These are phyloP conservation scores for Ambrosia hybrid DNA, from an alignment of 140 eudicot species.

Conservation along the genomic window DNA sequence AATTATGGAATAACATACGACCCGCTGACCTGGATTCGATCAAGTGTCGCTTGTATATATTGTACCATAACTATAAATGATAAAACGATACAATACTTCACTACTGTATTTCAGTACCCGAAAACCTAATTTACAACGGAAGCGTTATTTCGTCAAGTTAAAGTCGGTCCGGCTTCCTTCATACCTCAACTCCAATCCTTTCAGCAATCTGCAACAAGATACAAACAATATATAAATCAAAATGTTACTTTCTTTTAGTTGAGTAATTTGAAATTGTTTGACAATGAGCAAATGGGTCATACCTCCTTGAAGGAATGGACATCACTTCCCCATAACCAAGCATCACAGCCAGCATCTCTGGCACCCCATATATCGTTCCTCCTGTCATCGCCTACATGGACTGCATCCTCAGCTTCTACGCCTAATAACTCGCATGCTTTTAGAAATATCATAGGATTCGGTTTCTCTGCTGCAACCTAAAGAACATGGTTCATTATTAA, in stretches of 20 bases:
- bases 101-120: slow-evolving; percentile 14
- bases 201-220: slow-evolving; percentile 54
- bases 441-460: slow-evolving; percentile 85
- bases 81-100: slow-evolving; percentile 20
- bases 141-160: slow-evolving; percentile 17
- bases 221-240: neutral
- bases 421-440: slow-evolving; percentile 97
- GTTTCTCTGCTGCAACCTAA: slow-evolving; percentile 99
- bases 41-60: too few relatives aligned
- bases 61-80: slow-evolving; percentile 4
- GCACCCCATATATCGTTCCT: slow-evolving; percentile 99
- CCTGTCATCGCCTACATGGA: slow-evolving; percentile 98
- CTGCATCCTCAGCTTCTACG: slow-evolving; percentile 92
- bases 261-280: neutral
- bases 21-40: too few relatives aligned
- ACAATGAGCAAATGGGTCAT: slow-evolving; percentile 6
- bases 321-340: slow-evolving; percentile 99
- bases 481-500: neutral
- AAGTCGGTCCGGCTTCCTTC: slow-evolving; percentile 25
- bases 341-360: slow-evolving; percentile 97
- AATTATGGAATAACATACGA: slow-evolving; percentile 7
- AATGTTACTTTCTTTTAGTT: neutral
- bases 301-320: slow-evolving; percentile 97
- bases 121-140: slow-evolving; percentile 23
- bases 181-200: slow-evolving; percentile 70